Conservation (phyloP, 257 asterid genomes). For the Cinchona pubescens region DNA sequence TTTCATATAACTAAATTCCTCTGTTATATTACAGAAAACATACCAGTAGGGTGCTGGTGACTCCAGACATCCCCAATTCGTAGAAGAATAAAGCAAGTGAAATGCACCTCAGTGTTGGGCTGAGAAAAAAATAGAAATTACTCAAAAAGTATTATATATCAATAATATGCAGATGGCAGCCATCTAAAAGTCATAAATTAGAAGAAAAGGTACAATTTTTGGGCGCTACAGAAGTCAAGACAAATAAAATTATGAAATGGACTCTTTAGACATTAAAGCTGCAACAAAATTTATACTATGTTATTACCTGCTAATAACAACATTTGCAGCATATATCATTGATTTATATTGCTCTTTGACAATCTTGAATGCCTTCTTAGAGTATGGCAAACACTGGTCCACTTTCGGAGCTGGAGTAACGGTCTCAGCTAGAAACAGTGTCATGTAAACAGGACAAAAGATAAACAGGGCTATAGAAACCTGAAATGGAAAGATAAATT, state of each 20-base stretch:
- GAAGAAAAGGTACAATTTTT: not conserved
- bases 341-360: conserved; percentile 58
- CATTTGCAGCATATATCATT: conserved; percentile 60
- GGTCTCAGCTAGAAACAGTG: conserved; percentile 67
- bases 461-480: conserved; percentile 68
- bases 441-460: conserved; percentile 65
- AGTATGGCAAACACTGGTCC: conserved; percentile 29
- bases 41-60: conserved; percentile 82
- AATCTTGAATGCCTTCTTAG: conserved; percentile 49
- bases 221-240: not conserved
- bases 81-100: conserved; percentile 82
- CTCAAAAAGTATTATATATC: too few relatives aligned
- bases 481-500: conserved; percentile 39
- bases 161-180: not conserved
- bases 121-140: conserved; percentile 31
- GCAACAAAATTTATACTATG: not conserved
- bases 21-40: conserved; percentile 12
- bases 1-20: not conserved
- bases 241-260: not conserved
- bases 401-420: conserved; percentile 37
- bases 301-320: conserved; percentile 63
- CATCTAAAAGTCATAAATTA: too few relatives aligned
- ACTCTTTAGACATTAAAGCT: not conserved
- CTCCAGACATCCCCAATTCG: conserved; percentile 88
- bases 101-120: conserved; percentile 67